Evolutionary conservation across 2,329 filamentous ascomycete species (phyloP).

Genomic region (Sporothrix luriei): DNA sequence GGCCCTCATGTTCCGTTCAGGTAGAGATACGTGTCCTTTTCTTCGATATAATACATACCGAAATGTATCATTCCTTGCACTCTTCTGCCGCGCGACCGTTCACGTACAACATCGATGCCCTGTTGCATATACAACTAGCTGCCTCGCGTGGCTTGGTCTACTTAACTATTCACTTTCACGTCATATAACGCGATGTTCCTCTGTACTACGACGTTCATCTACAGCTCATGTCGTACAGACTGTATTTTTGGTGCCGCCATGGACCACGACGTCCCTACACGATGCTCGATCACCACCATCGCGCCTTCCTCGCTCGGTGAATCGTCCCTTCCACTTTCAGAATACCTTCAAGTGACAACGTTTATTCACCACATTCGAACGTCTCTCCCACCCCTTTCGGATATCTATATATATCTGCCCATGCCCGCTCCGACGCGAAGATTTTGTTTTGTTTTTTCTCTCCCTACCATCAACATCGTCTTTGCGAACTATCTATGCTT

Average conservation of each 20-base stretch:
- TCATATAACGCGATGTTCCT: too few relatives aligned
- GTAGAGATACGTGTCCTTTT: not conserved
- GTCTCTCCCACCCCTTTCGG: not conserved
- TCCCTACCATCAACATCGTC: conserved; percentile 3
- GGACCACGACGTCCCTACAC: not conserved
- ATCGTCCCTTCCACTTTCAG: not conserved
- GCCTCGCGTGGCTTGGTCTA: not conserved
- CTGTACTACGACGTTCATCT: not conserved
- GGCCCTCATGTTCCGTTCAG: not conserved
- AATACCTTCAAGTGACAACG: not conserved
- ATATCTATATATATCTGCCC: not conserved
- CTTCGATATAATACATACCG: not conserved
- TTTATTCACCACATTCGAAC: not conserved
- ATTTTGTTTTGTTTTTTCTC: not conserved
- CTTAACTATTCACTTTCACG: not conserved
- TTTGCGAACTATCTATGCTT: not conserved
- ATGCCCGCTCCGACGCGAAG: not conserved
- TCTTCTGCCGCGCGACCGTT: not conserved
- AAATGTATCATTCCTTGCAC: too few relatives aligned
- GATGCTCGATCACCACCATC: not conserved
- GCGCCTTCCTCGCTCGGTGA: not conserved
- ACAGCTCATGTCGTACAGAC: not conserved
- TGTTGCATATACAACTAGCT: not conserved
- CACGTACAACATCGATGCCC: not conserved
- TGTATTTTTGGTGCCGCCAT: not conserved